phyloP scores from a whole-genome alignment of 345 rosid genomes.

The Alliaria petiolata region DNA sequence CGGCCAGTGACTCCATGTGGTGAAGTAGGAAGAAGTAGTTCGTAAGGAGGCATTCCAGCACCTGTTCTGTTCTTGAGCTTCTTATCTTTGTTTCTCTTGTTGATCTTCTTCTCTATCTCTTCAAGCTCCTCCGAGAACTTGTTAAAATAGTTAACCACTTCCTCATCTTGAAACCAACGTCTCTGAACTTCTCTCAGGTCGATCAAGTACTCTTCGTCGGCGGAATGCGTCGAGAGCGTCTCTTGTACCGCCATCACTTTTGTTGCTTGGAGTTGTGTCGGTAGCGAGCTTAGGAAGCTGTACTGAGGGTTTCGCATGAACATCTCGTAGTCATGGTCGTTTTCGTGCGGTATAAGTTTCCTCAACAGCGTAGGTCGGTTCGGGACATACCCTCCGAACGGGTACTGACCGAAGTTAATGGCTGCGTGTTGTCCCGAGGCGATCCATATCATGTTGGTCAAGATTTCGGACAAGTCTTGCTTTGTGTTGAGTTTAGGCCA shows the following conservation, averaged over 20 bases:
- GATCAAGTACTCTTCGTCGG: constrained; percentile 85
- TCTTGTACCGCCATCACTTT: constrained; percentile 98
- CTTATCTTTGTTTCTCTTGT: constrained; percentile 55
- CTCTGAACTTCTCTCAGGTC: constrained; percentile 47
- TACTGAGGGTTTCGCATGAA: constrained; percentile 67
- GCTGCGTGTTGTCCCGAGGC: constrained; percentile 98
- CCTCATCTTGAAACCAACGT: constrained; percentile 65
- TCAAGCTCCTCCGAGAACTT: constrained; percentile 52
- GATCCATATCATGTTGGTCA: constrained; percentile 76
- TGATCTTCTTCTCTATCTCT: constrained; percentile 65
- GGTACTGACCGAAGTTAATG: constrained; percentile 92
- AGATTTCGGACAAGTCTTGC: constrained; percentile 69
- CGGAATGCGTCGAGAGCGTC: constrained; percentile 81
- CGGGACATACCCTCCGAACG: constrained; percentile 92
- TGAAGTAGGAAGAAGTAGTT: constrained; percentile 75
- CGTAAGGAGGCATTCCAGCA: constrained; percentile 91
- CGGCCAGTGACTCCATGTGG: constrained; percentile 88
- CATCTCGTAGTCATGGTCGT: constrained; percentile 52
- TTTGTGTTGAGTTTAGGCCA: constrained; percentile 81
- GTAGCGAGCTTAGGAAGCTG: constrained; percentile 59
- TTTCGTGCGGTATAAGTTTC: constrained; percentile 65
- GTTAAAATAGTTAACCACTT: constrained; percentile 44
- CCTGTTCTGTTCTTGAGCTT: constrained; percentile 68
- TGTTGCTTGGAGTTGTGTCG: constrained; percentile 88
- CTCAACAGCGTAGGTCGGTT: constrained; percentile 83